A percentile compares a stretch with the other conserved stretches of the same genome.
phyloP scores from a whole-genome alignment of 2,329 filamentous ascomycete species.

The Colletotrichum navitas region DNA sequence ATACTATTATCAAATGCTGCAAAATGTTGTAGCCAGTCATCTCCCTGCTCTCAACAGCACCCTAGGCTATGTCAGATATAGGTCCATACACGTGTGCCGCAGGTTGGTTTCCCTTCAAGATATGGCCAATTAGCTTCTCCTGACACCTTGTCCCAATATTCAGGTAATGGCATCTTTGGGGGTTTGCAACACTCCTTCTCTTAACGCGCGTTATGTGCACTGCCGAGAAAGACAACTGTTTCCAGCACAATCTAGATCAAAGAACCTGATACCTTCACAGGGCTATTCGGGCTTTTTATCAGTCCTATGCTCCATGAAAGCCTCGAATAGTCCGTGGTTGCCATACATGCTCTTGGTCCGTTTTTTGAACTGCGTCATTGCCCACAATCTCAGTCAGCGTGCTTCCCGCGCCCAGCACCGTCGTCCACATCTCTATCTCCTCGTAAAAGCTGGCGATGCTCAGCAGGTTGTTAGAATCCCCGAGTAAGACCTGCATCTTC shows the following conservation, averaged over 20 bases:
- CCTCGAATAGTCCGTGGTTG: constrained; percentile 38
- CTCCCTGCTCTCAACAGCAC: not conserved
- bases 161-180: not conserved
- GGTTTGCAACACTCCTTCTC: not conserved
- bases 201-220: not conserved
- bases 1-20: not conserved
- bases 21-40: not conserved
- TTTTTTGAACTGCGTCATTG: constrained; percentile 23
- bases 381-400: constrained; percentile 30
- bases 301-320: constrained; percentile 39
- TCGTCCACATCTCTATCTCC: constrained; percentile 68
- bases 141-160: not conserved
- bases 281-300: constrained; percentile 42
- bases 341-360: constrained; percentile 45
- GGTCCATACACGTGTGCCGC: not conserved
- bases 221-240: constrained; percentile 41
- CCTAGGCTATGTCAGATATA: not conserved
- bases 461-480: constrained; percentile 62
- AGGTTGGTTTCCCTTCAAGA: no score
- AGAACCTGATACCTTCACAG: constrained; percentile 43
- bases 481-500: constrained; percentile 70
- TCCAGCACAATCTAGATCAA: constrained; percentile 42
- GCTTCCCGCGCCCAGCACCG: constrained; percentile 46
- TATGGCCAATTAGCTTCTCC: not conserved
- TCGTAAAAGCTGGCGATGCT: constrained; percentile 66